Evolutionary conservation across 139 green algal genomes (phyloP).

Genomic region (Penium margaritaceum): DNA sequence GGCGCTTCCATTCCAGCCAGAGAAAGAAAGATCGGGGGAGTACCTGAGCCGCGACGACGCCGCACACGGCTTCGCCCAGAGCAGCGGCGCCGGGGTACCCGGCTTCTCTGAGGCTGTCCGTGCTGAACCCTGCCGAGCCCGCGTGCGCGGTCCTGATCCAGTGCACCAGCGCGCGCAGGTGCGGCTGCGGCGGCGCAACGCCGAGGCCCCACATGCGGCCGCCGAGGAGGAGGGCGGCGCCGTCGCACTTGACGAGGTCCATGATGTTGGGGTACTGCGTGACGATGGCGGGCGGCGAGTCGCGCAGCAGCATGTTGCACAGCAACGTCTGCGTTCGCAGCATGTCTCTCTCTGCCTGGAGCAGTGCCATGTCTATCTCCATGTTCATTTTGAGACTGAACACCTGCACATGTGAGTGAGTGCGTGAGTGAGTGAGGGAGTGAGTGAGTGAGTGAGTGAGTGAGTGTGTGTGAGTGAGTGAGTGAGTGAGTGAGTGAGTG

Average conservation of each 20-base stretch:
- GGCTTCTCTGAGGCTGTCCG: slow-evolving; percentile 17
- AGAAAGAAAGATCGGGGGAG: too few species aligned
- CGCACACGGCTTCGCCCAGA: slow-evolving; percentile 16
- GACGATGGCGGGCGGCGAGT: slow-evolving; percentile 33
- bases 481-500: neutral
- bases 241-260: slow-evolving; percentile 42
- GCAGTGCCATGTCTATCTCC: slow-evolving; percentile 22
- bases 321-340: slow-evolving; percentile 26
- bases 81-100: slow-evolving; percentile 18
- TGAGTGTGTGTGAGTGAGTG: neutral
- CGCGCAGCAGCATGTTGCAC: slow-evolving; percentile 27
- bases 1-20: too few species aligned
- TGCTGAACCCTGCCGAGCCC: slow-evolving; percentile 10
- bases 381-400: slow-evolving; percentile 38
- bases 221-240: slow-evolving; percentile 18
- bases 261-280: slow-evolving; percentile 35
- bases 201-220: slow-evolving; percentile 18
- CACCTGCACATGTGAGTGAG: slow-evolving; percentile 10
- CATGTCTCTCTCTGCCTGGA: slow-evolving; percentile 22
- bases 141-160: slow-evolving; percentile 19
- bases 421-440: too few species aligned
- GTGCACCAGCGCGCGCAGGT: slow-evolving; percentile 4
- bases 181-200: slow-evolving; percentile 10
- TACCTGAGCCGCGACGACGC: too few species aligned
- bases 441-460: too few species aligned